Evolutionary conservation across 345 rosid genomes (phyloP).

Genomic region (Murraya paniculata): DNA sequence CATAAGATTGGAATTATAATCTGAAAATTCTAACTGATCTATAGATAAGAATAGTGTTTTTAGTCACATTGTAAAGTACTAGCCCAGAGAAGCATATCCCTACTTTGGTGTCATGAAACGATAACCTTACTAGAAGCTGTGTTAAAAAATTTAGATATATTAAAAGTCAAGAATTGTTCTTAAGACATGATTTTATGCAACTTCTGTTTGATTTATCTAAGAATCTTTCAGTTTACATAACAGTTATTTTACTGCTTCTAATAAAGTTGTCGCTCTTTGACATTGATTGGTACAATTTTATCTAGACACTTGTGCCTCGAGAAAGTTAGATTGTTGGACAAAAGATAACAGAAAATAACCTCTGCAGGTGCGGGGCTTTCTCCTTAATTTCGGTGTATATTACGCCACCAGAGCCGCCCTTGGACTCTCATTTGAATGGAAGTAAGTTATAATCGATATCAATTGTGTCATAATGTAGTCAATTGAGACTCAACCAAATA

Average conservation of each 20-base stretch:
- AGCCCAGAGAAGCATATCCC: conserved; percentile 3
- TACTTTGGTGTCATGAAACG: not conserved
- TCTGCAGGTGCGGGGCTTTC: conserved; percentile 87
- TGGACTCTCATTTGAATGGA: conserved; percentile 90
- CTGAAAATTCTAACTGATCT: conserved; percentile 11
- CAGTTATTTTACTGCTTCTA: not conserved
- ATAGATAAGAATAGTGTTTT: conserved; percentile 11
- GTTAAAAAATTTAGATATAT: not conserved
- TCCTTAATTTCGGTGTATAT: conserved; percentile 93
- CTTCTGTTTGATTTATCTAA: not conserved
- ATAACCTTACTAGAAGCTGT: not conserved
- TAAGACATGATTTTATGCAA: not conserved
- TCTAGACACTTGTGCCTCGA: conserved; percentile 2
- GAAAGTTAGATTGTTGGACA: not conserved
- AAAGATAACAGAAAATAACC: conserved; percentile 10
- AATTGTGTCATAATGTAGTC: conserved; percentile 6
- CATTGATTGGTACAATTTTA: not conserved
- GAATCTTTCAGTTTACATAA: not conserved
- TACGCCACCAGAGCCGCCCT: conserved; percentile 93
- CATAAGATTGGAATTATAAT: not conserved
- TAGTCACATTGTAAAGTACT: not conserved
- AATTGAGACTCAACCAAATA: conserved; percentile 1
- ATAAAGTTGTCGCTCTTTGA: not conserved
- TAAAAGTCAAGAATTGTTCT: not conserved
- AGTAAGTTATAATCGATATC: conserved; percentile 36